A percentile compares a stretch with the other conserved stretches of the same genome.
Evolutionary conservation across 2,329 filamentous ascomycete genomes (phyloP).

Genomic region (Fusarium penzigii): DNA sequence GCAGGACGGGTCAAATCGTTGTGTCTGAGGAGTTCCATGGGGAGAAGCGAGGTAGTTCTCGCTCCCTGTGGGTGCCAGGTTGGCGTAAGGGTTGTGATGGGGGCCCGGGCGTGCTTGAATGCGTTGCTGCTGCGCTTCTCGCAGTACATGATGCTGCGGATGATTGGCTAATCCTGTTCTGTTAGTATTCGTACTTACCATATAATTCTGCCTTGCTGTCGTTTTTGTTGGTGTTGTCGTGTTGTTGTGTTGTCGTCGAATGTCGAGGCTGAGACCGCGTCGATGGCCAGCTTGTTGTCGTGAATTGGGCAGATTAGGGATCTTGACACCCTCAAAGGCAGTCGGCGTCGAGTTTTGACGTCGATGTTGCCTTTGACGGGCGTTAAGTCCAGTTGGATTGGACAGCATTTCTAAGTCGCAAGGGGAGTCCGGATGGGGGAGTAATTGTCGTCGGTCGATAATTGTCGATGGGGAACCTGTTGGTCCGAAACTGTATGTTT

Average conservation of each 20-base stretch:
- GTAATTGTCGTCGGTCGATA: slow-evolving; percentile 51
- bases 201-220: slow-evolving; percentile 31
- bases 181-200: slow-evolving; percentile 58
- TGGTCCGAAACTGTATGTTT: slow-evolving; percentile 43
- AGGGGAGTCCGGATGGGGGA: slow-evolving; percentile 65
- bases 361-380: slow-evolving; percentile 61
- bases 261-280: slow-evolving; percentile 83
- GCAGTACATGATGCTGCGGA: slow-evolving; percentile 74
- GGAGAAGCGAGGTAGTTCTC: slow-evolving; percentile 61
- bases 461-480: slow-evolving; percentile 52
- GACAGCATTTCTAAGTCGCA: slow-evolving; percentile 73
- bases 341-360: slow-evolving; percentile 86
- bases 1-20: slow-evolving; percentile 52
- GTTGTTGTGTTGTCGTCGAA: slow-evolving; percentile 56
- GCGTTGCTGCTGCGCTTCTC: slow-evolving; percentile 88
- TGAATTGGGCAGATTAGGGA: slow-evolving; percentile 61
- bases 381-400: slow-evolving; percentile 72
- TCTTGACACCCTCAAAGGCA: slow-evolving; percentile 74
- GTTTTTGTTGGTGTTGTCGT: slow-evolving; percentile 22
- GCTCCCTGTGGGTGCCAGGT: slow-evolving; percentile 39
- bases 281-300: slow-evolving; percentile 61
- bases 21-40: slow-evolving; percentile 54
- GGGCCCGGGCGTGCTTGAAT: slow-evolving; percentile 73
- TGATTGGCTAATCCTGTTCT: slow-evolving; percentile 54
- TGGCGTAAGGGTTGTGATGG: slow-evolving; percentile 34